These are phyloP conservation scores for Camellia sinensis DNA, from an alignment of 148 eudicot genomes.

Conservation along the genomic window DNA sequence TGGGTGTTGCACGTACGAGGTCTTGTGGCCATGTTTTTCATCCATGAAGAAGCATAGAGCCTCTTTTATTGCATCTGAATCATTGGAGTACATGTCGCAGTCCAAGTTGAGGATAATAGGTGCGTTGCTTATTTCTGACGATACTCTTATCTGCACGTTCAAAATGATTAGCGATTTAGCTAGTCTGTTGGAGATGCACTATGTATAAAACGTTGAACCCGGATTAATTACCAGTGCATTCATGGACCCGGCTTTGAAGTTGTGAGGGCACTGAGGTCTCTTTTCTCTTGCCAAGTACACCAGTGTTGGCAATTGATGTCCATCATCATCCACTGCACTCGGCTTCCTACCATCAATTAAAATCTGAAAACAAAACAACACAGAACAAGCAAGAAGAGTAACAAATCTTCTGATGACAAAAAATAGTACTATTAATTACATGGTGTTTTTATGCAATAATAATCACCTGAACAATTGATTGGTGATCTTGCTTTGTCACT, in stretches of 20 bases:
- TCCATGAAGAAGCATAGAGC: constrained; percentile 47
- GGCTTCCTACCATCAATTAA: constrained; percentile 38
- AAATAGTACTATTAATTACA: not conserved
- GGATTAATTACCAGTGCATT: constrained; percentile 2
- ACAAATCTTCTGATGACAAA: not conserved
- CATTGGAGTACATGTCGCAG: constrained; percentile 47
- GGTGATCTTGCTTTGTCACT: constrained; percentile 42
- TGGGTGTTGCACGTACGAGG: constrained; percentile 38
- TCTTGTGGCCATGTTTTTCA: constrained; percentile 27
- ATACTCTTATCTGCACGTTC: constrained; percentile 43
- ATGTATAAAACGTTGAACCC: too few species aligned
- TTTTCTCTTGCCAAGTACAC: constrained; percentile 52
- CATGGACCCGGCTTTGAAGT: constrained; percentile 56
- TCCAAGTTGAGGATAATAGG: constrained; percentile 45
- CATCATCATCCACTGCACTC: not conserved
- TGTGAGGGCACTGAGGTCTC: constrained; percentile 36
- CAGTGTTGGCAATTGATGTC: constrained; percentile 32
- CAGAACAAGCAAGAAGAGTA: not conserved
- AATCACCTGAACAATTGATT: constrained; percentile 17
- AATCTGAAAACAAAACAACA: constrained; percentile 25
- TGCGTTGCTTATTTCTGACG: constrained; percentile 42
- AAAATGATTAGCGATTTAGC: not conserved
- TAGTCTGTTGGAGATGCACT: too few species aligned
- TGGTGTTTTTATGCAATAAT: not conserved
- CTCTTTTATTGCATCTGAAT: constrained; percentile 38